Base-by-base conservation (phyloP, 495 filamentous ascomycete species). In the Xylaria castorea region DNA sequence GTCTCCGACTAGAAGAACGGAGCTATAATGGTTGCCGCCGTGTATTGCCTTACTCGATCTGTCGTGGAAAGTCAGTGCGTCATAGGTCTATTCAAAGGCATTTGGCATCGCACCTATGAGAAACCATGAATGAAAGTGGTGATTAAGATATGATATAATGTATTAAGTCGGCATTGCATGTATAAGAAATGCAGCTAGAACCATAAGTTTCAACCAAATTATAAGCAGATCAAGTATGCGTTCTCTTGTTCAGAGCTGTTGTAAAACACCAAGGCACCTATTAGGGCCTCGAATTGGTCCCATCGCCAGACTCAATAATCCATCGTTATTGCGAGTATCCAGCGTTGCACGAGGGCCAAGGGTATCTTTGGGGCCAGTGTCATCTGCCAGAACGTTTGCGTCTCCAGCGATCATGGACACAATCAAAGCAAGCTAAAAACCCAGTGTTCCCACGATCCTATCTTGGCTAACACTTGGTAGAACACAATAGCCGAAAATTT, bases 401-500 rank as follows among this genome's bases (percentile, higher is more conserved):
- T 71, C 58, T 66, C 60, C 32, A 12, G 18, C 22, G 30, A 57
- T 32, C 20, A 57, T 71, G 62, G 34, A 71, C 22, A 48, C 70
- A 27, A 42, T 71, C 6, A 71, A 66, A n/a, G 70, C 8, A 71
- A 46, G 48, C 38, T 11, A 25, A 18, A 18, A 20, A 16, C 20
- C 25, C 2, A 11, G 11, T 36, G 18, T 11, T 57, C 27, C 27
- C 57, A 73, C 70, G 40, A 71, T 73, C 48, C 42, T 68, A 48
- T n/a, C 3, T 66, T 73, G 20, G 40, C 72, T 70, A 61, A 78
- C 40, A 71, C n/a, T 12, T 36, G 64, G 36, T 77, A 80, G 75
- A 80, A 78, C 40, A 80, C 79, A 0, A 67, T 82, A 16, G 79
- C 65, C 38, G 79, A 80, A 65, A 82, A 81, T 40, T 75, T 81